Percentiles rank a stretch among this genome's conserved stretches.
Evolutionary conservation across 108 stramenopile genomes (phyloP).

Genomic region (Cyclotella sp.): DNA sequence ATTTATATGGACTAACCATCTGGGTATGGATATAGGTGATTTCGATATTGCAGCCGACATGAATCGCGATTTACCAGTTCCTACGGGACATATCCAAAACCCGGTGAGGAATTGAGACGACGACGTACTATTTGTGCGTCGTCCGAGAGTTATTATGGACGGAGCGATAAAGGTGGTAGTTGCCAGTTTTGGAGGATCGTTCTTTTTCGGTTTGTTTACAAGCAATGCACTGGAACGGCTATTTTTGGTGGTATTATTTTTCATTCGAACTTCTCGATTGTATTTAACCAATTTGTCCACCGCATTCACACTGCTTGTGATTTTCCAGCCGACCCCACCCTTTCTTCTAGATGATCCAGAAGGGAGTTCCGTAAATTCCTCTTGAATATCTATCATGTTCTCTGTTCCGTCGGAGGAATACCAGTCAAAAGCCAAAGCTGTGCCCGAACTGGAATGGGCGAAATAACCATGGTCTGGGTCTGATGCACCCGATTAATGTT

Average conservation of each 20-base stretch:
- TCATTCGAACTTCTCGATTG: conserved; percentile 39
- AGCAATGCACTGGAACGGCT: neutral
- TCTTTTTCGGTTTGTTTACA: conserved; percentile 13
- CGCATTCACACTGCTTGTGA: conserved; percentile 53
- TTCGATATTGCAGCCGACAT: conserved; percentile 56
- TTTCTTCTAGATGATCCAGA: neutral
- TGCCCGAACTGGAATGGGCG: conserved; percentile 56
- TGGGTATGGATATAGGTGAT: conserved; percentile 38
- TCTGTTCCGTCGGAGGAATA: conserved; percentile 55
- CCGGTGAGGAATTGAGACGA: conserved; percentile 53
- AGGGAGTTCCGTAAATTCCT: conserved; percentile 32
- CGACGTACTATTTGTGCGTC: conserved; percentile 44
- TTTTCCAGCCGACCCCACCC: conserved; percentile 50
- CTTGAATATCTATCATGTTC: conserved; percentile 40
- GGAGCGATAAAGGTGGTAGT: conserved; percentile 58
- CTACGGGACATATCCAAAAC: conserved; percentile 72
- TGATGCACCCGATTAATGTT: neutral
- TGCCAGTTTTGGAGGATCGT: conserved; percentile 38
- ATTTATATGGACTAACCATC: conserved; percentile 59
- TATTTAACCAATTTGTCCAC: conserved; percentile 49
- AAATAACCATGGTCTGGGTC: conserved; percentile 79
- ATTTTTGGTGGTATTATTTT: neutral
- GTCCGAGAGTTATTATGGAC: conserved; percentile 41
- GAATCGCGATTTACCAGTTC: conserved; percentile 65
- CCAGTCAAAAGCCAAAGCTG: conserved; percentile 60